These are phyloP conservation scores for Ziziphus jujuba DNA, from an alignment of 306 rosid genomes.

Conservation along the genomic window DNA sequence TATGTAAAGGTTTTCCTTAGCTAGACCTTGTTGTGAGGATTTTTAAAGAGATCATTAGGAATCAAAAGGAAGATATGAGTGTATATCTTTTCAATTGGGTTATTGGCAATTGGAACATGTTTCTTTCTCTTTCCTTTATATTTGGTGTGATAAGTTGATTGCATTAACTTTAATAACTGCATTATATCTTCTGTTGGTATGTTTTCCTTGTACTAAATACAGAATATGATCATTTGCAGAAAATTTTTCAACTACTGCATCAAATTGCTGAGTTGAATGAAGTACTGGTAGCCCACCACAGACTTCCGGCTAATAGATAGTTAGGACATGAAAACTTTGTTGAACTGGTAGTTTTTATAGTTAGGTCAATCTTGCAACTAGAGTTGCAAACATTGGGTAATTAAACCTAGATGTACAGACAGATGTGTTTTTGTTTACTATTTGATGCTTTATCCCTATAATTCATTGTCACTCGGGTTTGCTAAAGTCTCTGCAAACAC, in stretches of 20 bases:
- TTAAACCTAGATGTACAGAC: background rate
- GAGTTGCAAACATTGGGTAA: background rate
- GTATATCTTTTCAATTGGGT: background rate
- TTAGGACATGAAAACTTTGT: background rate
- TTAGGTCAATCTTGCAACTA: background rate
- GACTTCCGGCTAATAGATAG: slow-evolving; percentile 19
- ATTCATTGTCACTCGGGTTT: background rate
- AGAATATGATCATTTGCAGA: slow-evolving; percentile 28
- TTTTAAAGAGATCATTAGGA: background rate
- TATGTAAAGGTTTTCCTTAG: background rate
- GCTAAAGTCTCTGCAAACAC: background rate
- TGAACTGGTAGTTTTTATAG: background rate
- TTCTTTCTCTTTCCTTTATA: background rate
- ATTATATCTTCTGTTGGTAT: background rate
- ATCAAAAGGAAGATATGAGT: background rate
- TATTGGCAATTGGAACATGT: background rate
- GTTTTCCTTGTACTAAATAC: background rate
- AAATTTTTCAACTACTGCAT: slow-evolving; percentile 33
- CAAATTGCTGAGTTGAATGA: slow-evolving; percentile 41
- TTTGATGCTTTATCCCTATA: slow-evolving; percentile 2
- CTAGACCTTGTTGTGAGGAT: background rate
- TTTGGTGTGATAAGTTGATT: background rate
- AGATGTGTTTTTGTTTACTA: no score
- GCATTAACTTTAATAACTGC: background rate
- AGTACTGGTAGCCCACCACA: slow-evolving; percentile 35